Evolutionary conservation across 2,329 filamentous ascomycete species (phyloP).

Genomic region (Cercospora nicotianae): DNA sequence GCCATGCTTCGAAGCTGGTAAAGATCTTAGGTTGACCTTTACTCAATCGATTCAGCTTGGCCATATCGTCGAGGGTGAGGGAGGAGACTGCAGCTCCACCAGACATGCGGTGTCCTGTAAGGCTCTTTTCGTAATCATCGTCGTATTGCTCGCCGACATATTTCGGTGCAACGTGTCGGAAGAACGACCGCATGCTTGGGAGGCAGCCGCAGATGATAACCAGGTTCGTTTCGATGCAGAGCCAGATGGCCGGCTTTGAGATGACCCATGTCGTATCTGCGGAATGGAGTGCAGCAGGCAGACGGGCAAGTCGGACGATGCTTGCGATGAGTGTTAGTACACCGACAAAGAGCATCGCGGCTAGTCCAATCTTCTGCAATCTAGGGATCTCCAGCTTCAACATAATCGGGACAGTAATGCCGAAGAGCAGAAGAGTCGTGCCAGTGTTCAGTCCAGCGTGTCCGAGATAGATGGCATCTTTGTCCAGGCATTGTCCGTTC

Average conservation of each 20-base stretch:
- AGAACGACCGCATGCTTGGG: slow-evolving; percentile 19
- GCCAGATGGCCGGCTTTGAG: slow-evolving; percentile 20
- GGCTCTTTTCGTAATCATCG: not conserved
- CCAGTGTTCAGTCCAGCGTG: slow-evolving; percentile 20
- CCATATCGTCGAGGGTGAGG: slow-evolving; percentile 14
- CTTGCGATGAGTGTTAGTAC: slow-evolving; percentile 17
- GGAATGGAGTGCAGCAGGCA: slow-evolving; percentile 16
- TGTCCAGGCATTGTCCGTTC: slow-evolving; percentile 13
- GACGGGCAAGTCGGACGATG: slow-evolving; percentile 15
- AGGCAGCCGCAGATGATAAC: slow-evolving; percentile 24
- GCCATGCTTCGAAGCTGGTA: slow-evolving; percentile 15
- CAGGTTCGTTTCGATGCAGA: slow-evolving; percentile 23
- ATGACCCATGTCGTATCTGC: slow-evolving; percentile 17
- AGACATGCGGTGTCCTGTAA: too few relatives aligned
- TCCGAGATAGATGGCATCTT: slow-evolving; percentile 16
- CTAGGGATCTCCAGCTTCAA: slow-evolving; percentile 8
- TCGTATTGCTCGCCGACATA: slow-evolving; percentile 15
- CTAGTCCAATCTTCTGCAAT: slow-evolving; percentile 19
- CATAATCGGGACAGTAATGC: slow-evolving; percentile 14
- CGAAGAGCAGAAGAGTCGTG: slow-evolving; percentile 18
- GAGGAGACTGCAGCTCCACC: not conserved
- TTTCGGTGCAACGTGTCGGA: slow-evolving; percentile 21
- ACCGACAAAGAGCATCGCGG: slow-evolving; percentile 19
- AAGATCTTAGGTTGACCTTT: slow-evolving; percentile 1
- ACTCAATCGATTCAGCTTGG: slow-evolving; percentile 13